Evolutionary conservation across 116 monocot species (phyloP).

Genomic region (Phalaenopsis hybrid): DNA sequence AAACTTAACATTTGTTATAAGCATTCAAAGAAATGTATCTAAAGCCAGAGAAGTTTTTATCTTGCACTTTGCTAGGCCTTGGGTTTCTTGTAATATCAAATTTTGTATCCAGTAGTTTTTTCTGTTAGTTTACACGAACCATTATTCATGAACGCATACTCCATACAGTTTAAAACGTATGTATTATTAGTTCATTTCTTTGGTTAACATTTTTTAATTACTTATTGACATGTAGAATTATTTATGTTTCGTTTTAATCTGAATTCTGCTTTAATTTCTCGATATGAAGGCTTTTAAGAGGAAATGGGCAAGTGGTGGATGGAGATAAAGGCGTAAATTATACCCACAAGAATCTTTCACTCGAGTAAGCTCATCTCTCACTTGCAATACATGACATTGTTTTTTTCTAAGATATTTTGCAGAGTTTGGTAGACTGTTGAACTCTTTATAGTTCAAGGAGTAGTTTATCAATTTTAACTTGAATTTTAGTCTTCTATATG

Average conservation of each 20-base stretch:
- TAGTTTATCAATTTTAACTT: too few relatives aligned
- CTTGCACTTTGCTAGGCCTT: not conserved
- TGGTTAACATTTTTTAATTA: not conserved
- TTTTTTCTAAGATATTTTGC: too few relatives aligned
- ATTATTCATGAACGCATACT: not conserved
- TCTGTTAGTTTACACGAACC: not conserved
- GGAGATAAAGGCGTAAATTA: constrained; percentile 75
- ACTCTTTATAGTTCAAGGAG: too few relatives aligned
- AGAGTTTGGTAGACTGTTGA: too few relatives aligned
- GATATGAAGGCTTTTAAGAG: constrained; percentile 65
- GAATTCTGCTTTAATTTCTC: not conserved
- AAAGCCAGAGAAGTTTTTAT: too few relatives aligned
- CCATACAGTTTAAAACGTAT: not conserved
- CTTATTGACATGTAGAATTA: not conserved
- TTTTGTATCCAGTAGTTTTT: not conserved
- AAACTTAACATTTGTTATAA: too few relatives aligned
- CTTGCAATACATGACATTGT: not conserved
- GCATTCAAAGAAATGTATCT: too few relatives aligned
- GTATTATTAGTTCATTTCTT: not conserved
- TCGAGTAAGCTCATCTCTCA: constrained; percentile 23
- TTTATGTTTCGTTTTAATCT: not conserved
- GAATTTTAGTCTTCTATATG: too few relatives aligned
- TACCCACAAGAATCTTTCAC: constrained; percentile 66
- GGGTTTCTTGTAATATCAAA: not conserved
- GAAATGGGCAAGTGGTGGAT: constrained; percentile 77